Percentiles rank a stretch among this genome's conserved stretches.
phyloP scores from a whole-genome alignment of 2,329 filamentous ascomycete species.

The Emmonsiellopsis sp. region DNA sequence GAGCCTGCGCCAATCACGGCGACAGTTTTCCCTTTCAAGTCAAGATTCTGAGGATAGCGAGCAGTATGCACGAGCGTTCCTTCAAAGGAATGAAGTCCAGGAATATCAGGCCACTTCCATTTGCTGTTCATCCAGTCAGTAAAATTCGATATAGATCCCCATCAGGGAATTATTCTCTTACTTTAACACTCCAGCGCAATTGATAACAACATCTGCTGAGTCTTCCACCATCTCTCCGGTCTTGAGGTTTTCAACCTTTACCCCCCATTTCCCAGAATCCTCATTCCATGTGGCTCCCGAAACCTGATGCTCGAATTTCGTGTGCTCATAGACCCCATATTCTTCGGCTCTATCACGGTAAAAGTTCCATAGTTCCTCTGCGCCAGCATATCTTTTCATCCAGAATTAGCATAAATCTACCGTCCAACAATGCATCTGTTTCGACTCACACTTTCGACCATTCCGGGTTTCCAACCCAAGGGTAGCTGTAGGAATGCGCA shows the following conservation, averaged over 20 bases:
- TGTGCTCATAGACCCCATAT: constrained; percentile 29
- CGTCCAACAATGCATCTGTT: neutral
- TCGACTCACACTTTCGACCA: constrained; percentile 27
- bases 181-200: constrained; percentile 32
- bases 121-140: constrained; percentile 8
- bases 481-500: constrained; percentile 28
- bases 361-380: constrained; percentile 35
- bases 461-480: constrained; percentile 34
- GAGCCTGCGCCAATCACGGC: constrained; percentile 22
- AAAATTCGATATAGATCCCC: constrained; percentile 14
- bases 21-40: constrained; percentile 20
- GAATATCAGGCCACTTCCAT: constrained; percentile 39
- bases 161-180: constrained; percentile 15
- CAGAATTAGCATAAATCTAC: neutral
- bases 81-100: constrained; percentile 38
- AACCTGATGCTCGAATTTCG: constrained; percentile 30
- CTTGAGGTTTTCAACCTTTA: constrained; percentile 19
- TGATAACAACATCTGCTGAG: constrained; percentile 26
- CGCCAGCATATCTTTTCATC: constrained; percentile 25
- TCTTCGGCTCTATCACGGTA: constrained; percentile 31
- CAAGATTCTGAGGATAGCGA: constrained; percentile 29
- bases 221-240: constrained; percentile 15
- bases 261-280: constrained; percentile 24
- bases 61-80: constrained; percentile 38
- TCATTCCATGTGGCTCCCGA: constrained; percentile 33